These are phyloP conservation scores for Falciphora oryzae DNA, from an alignment of 2,329 filamentous ascomycete genomes.

Conservation along the genomic window DNA sequence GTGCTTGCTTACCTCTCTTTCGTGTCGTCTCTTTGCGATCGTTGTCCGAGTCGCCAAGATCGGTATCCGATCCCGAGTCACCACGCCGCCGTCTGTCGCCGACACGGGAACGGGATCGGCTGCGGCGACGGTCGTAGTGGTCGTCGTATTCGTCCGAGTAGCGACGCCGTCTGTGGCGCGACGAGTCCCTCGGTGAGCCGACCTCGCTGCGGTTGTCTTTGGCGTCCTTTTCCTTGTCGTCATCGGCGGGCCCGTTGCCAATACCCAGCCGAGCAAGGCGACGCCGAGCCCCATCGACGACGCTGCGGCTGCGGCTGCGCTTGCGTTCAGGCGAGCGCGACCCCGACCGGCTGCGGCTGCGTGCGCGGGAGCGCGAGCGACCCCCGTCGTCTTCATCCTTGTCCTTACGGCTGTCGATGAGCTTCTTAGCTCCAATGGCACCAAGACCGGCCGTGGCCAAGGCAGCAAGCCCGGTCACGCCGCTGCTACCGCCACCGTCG, in stretches of 20 bases:
- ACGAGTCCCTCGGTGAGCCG: conserved; percentile 12
- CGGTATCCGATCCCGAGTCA: conserved; percentile 45
- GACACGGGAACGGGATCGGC: conserved; percentile 32
- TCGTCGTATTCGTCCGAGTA: conserved; percentile 39
- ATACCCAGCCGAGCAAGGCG: conserved; percentile 57
- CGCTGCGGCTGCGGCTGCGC: conserved; percentile 57
- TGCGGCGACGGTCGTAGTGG: conserved; percentile 33
- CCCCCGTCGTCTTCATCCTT: conserved; percentile 7
- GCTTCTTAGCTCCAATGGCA: conserved; percentile 56
- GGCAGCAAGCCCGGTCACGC: conserved; percentile 51
- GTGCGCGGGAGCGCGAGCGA: conserved; percentile 48
- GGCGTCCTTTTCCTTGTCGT: conserved; percentile 18
- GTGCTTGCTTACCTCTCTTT: conserved; percentile 57
- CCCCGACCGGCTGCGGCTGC: conserved; percentile 43
- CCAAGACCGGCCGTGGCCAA: conserved; percentile 58
- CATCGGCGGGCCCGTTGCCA: conserved; percentile 40
- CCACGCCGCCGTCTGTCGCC: conserved; percentile 28
- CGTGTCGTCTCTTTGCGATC: conserved; percentile 49
- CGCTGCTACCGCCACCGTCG: conserved; percentile 33
- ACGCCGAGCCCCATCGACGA: conserved; percentile 57
- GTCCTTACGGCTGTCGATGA: conserved; percentile 39
- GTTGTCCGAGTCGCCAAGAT: conserved; percentile 52
- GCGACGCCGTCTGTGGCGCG: conserved; percentile 19
- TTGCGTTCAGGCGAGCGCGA: conserved; percentile 34
- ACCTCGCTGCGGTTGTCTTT: conserved; percentile 26